Conservation (phyloP, 2,329 filamentous ascomycete genomes). For the Myriosclerotinia duriaeana region DNA sequence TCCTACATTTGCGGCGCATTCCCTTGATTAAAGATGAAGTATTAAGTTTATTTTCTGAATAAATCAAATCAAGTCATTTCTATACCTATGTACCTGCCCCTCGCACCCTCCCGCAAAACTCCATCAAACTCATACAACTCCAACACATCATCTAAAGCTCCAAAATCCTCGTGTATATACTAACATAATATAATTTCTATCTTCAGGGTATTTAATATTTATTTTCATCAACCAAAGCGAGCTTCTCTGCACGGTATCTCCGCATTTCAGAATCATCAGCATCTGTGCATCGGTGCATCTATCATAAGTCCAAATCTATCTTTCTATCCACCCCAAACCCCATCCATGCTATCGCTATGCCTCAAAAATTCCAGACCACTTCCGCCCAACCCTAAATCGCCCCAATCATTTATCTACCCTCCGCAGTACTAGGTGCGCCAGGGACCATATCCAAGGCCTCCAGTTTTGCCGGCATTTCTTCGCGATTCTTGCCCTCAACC, state of each 20-base stretch:
- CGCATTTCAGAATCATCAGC: neutral
- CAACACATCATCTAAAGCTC: too few species aligned
- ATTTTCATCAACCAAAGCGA: neutral
- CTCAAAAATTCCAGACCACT: neutral
- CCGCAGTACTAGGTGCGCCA: slow-evolving; percentile 3
- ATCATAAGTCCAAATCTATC: neutral
- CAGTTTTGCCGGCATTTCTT: slow-evolving; percentile 26
- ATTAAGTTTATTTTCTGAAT: too few species aligned
- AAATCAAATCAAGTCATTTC: too few species aligned
- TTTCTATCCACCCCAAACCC: neutral
- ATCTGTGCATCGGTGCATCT: neutral
- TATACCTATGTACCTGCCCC: too few species aligned
- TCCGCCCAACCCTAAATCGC: neutral
- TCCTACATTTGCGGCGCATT: too few species aligned
- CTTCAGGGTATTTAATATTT: neutral
- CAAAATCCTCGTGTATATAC: too few species aligned
- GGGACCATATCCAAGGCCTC: slow-evolving; percentile 17
- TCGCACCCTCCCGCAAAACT: too few species aligned
- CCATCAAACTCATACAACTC: too few species aligned
- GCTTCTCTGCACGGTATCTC: neutral
- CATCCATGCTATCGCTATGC: slow-evolving; percentile 10
- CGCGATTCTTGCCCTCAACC: slow-evolving; percentile 34
- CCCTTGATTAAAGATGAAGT: too few species aligned
- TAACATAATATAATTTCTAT: neutral
- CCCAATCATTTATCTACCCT: neutral